Evolutionary conservation across 2,329 filamentous ascomycete species (phyloP).

Genomic region (Nemania sp.): DNA sequence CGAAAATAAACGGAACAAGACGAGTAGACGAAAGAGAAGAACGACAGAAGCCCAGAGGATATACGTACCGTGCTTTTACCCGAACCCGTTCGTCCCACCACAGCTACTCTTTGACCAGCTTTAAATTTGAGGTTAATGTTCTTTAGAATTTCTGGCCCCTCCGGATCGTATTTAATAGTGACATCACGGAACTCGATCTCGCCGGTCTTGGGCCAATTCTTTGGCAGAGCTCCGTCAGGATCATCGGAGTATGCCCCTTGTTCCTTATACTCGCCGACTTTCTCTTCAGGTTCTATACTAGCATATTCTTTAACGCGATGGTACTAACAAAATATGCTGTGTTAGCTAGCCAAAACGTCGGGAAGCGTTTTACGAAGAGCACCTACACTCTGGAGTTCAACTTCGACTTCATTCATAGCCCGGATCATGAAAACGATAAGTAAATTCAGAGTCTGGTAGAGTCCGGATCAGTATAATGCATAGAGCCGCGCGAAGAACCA

Average conservation of each 20-base stretch:
- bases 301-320: constrained; percentile 55
- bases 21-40: no score
- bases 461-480: constrained; percentile 10
- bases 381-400: constrained; percentile 59
- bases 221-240: constrained; percentile 44
- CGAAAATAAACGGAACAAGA: no score
- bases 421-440: constrained; percentile 57
- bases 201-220: constrained; percentile 50
- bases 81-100: constrained; percentile 80
- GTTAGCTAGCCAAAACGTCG: neutral
- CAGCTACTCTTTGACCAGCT: constrained; percentile 74
- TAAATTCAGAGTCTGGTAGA: constrained; percentile 47
- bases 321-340: constrained; percentile 40
- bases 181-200: constrained; percentile 55
- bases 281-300: constrained; percentile 49
- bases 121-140: constrained; percentile 54
- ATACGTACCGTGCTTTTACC: constrained; percentile 76
- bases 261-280: constrained; percentile 46
- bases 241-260: constrained; percentile 47
- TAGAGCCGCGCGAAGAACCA: neutral
- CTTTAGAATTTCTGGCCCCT: constrained; percentile 53
- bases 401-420: constrained; percentile 58
- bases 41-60: no score
- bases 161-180: constrained; percentile 51
- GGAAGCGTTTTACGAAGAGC: neutral